A percentile compares a stretch with the other conserved stretches of the same genome.
Evolutionary conservation across 805 yeast species (phyloP).

Genomic region (Hanseniaspora valbyensis): DNA sequence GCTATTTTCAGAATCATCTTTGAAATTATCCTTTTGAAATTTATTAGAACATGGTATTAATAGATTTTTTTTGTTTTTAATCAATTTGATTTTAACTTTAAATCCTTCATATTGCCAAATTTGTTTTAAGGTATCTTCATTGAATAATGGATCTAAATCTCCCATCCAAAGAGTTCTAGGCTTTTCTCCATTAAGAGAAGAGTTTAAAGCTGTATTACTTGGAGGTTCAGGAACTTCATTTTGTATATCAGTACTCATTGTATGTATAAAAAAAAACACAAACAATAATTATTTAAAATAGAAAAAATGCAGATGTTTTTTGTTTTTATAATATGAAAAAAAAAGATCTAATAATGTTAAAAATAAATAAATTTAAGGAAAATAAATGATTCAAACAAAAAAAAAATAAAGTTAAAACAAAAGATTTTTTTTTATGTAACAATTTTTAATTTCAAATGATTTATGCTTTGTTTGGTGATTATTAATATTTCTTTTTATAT

Average conservation of each 20-base stretch:
- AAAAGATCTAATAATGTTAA: too few relatives aligned
- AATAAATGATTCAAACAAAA: too few relatives aligned
- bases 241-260: neutral
- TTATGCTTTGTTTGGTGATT: too few relatives aligned
- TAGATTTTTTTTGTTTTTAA: slow-evolving; percentile 37
- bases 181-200: slow-evolving; percentile 29
- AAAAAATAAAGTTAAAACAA: too few relatives aligned
- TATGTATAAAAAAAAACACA: too few relatives aligned
- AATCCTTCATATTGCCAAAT: slow-evolving; percentile 51
- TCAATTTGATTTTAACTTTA: slow-evolving; percentile 54
- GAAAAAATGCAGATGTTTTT: too few relatives aligned
- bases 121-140: slow-evolving; percentile 46
- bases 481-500: too few relatives aligned
- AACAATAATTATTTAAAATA: too few relatives aligned
- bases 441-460: too few relatives aligned
- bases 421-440: too few relatives aligned
- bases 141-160: slow-evolving; percentile 69
- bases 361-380: too few relatives aligned
- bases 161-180: slow-evolving; percentile 86
- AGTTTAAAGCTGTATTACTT: slow-evolving; percentile 37
- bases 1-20: slow-evolving; percentile 1
- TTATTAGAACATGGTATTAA: slow-evolving; percentile 27
- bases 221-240: slow-evolving; percentile 42
- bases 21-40: slow-evolving; percentile 1
- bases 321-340: too few relatives aligned